These are phyloP conservation scores for Porcisia hertigi DNA, from an alignment of 208 protist species.

Conservation along the genomic window DNA sequence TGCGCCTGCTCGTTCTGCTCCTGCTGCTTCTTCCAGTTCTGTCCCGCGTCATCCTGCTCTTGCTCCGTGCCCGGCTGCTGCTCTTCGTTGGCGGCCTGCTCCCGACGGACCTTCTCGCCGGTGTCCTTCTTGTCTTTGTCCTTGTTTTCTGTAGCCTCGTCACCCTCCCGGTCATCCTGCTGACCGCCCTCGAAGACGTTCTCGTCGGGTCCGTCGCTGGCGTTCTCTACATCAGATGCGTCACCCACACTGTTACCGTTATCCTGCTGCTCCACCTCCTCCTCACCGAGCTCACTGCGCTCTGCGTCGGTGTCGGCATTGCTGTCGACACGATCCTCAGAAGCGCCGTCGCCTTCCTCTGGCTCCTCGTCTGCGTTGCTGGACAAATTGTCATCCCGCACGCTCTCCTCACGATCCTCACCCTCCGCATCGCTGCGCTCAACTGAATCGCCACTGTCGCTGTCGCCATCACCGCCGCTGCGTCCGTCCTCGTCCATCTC, in stretches of 20 bases:
- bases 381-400: conserved; percentile 38
- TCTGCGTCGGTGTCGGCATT: conserved; percentile 38
- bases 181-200: conserved; percentile 82
- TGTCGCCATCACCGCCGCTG: conserved; percentile 37
- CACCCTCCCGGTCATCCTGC: conserved; percentile 81
- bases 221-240: conserved; percentile 42
- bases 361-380: conserved; percentile 36
- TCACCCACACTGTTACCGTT: conserved; percentile 34
- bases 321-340: conserved; percentile 52
- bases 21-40: conserved; percentile 81
- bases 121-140: conserved; percentile 66
- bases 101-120: conserved; percentile 35
- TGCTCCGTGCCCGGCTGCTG: conserved; percentile 77
- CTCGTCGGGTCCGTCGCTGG: conserved; percentile 62
- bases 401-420: conserved; percentile 60
- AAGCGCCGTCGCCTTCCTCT: conserved; percentile 36
- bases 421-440: conserved; percentile 67
- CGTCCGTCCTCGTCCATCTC: conserved; percentile 41
- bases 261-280: conserved; percentile 35
- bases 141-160: conserved; percentile 72
- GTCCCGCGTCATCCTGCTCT: conserved; percentile 80
- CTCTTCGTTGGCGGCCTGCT: conserved; percentile 67
- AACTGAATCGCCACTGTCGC: conserved; percentile 32
- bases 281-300: conserved; percentile 40
- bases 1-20: conserved; percentile 72